phyloP scores from a whole-genome alignment of 1,284 basidiomycete species.

The Grifola frondosa region DNA sequence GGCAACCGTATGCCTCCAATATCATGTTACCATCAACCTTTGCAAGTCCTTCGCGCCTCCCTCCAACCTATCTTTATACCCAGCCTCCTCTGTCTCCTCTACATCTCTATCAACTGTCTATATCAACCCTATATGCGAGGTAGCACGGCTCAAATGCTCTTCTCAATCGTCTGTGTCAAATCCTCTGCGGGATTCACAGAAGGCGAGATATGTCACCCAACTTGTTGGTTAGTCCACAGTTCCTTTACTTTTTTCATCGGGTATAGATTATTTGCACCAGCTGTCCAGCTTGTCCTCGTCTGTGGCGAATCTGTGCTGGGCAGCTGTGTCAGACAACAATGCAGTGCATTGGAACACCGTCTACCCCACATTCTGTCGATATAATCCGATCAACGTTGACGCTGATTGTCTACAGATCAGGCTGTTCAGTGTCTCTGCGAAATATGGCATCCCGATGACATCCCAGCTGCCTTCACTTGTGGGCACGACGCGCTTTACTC shows the following conservation, averaged over 20 bases:
- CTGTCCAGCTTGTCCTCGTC: too few species aligned
- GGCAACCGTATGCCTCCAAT: slow-evolving; percentile 66
- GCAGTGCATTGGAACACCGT: too few species aligned
- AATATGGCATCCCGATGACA: slow-evolving; percentile 73
- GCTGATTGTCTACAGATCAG: slow-evolving; percentile 75
- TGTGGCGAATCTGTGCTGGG: too few species aligned
- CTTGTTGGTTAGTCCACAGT: slow-evolving; percentile 72
- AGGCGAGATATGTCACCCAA: slow-evolving; percentile 61
- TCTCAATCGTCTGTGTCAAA: slow-evolving; percentile 35
- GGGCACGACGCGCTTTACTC: slow-evolving; percentile 16
- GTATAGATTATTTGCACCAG: too few species aligned
- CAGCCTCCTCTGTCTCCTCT: slow-evolving; percentile 54
- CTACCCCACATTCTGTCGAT: too few species aligned
- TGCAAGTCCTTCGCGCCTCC: slow-evolving; percentile 36
- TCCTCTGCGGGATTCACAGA: slow-evolving; percentile 46
- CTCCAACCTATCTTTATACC: slow-evolving; percentile 58
- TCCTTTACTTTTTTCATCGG: too few species aligned
- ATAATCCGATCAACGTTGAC: too few species aligned
- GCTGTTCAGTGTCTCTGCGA: slow-evolving; percentile 71
- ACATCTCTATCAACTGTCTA: slow-evolving; percentile 38
- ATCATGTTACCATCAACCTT: slow-evolving; percentile 32
- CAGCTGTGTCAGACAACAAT: too few species aligned
- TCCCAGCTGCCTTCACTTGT: slow-evolving; percentile 54
- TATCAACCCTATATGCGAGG: slow-evolving; percentile 36
- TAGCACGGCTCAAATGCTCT: slow-evolving; percentile 36